These are phyloP conservation scores for Aspergillus bombycis DNA, from an alignment of 2,329 filamentous ascomycete species.

Conservation along the genomic window DNA sequence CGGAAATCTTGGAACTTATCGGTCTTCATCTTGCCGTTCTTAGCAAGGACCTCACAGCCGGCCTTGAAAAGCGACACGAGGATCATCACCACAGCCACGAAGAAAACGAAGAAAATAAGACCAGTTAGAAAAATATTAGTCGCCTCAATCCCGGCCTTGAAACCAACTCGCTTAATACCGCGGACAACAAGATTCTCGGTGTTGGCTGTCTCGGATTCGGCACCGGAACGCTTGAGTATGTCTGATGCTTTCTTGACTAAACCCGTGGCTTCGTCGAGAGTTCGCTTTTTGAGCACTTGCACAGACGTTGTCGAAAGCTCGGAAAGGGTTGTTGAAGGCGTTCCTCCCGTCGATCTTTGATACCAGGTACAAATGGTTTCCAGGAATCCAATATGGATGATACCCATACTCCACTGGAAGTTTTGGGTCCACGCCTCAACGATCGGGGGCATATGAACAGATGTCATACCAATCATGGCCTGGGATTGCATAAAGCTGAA, in stretches of 20 bases:
- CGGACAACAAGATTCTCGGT: conserved; percentile 59
- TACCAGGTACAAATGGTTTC: conserved; percentile 94
- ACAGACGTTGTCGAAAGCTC: conserved; percentile 75
- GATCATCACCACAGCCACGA: conserved; percentile 74
- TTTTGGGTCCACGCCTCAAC: conserved; percentile 94
- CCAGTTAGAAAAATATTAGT: conserved; percentile 95
- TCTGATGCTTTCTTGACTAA: conserved; percentile 36
- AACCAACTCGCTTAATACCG: conserved; percentile 88
- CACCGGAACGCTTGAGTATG: conserved; percentile 52
- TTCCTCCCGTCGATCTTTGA: conserved; percentile 88
- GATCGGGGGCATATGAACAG: conserved; percentile 80
- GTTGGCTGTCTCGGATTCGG: conserved; percentile 51
- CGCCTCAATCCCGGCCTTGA: conserved; percentile 78
- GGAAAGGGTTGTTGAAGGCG: conserved; percentile 76
- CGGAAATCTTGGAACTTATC: conserved; percentile 93
- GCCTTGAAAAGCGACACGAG: conserved; percentile 79
- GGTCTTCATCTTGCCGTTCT: conserved; percentile 74
- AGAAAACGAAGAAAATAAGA: conserved; percentile 83
- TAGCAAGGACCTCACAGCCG: conserved; percentile 74
- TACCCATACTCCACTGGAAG: conserved; percentile 98
- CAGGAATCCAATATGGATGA: conserved; percentile 85
- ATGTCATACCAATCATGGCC: conserved; percentile 84
- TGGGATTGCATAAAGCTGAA: conserved; percentile 95
- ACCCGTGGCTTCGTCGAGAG: conserved; percentile 43
- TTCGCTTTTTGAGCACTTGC: conserved; percentile 71